Base-by-base conservation (phyloP, 345 rosid species). In the Limnanthes douglasii region DNA sequence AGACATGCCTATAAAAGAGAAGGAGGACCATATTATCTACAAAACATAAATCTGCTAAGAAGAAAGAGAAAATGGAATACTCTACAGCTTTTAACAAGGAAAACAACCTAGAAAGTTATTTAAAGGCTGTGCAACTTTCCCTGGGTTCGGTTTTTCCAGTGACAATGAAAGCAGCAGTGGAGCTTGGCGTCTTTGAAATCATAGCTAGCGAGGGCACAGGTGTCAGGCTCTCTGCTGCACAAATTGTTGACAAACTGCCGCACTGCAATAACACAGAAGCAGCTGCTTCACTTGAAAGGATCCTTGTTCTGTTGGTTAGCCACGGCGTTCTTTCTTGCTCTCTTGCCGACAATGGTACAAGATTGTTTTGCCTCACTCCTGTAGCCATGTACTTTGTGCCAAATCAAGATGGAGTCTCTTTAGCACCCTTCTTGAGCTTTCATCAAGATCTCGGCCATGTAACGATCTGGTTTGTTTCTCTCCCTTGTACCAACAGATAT, bases 111-210 rank as follows among this genome's bases (percentile, higher is more conserved):
- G 51, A 60, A 11, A 13, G 15, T 31, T 61, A 28, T 15, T 21
- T 38, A 10, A 45, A 46, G 9, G 73, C 60, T 0, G 27, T 43
- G 21, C 62, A 51, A 20, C 29, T 63, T 2, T 39, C 15, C 0
- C 19, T 15, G 17, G 34, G 63, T 10, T n/a, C 50, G 11, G 69
- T 54, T 6, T 39, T 78, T 16, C 71, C 86, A 3, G 66, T 68
- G 78, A 45, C 62, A 20, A 14, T 74, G 31, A 46, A 54, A 29
- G 56, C 82, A 3, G 71, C 77, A 14, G 43, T 66, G 9, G 68
- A 69, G 41, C 65, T 69, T 11, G 79, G 53, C 4, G 31, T 78
- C 16, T 68, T 75, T 14, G 70, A 66, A 14, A 56, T 61, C 3
- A 48, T 79, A 16, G 62, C 56, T 21, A 45, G 42, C 12, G 60